Conservation (phyloP, 1,139 yeast species). For the Pichia cactophila region DNA sequence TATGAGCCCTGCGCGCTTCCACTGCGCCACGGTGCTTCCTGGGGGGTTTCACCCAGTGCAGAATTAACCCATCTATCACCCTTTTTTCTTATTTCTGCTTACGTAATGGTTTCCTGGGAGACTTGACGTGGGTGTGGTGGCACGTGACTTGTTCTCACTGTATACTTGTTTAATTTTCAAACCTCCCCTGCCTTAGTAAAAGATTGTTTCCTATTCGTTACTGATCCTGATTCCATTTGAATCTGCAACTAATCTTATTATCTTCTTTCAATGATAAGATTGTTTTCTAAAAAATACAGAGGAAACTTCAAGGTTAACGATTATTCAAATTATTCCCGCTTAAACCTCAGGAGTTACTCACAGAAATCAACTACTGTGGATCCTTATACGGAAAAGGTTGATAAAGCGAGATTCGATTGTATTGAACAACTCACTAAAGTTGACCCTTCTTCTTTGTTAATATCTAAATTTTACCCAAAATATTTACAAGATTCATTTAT, state of each 20-base stretch:
- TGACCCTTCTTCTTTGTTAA: constrained; percentile 60
- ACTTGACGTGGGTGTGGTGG: too few species aligned
- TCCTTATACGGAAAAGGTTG: constrained; percentile 19
- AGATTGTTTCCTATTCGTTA: background rate
- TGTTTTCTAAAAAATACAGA: background rate
- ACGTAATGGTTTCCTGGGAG: too few species aligned
- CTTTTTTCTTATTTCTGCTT: too few species aligned
- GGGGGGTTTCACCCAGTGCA: background rate
- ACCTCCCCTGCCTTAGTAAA: too few species aligned
- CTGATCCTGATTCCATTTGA: too few species aligned
- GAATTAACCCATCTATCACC: too few species aligned
- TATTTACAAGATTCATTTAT: constrained; percentile 57
- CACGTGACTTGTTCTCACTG: too few species aligned
- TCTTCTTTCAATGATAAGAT: background rate
- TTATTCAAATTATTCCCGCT: too few species aligned
- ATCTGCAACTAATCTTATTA: too few species aligned
- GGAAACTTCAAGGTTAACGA: background rate
- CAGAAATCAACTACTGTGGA: background rate
- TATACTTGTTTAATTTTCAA: too few species aligned
- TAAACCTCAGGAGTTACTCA: background rate
- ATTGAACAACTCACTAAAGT: constrained; percentile 32
- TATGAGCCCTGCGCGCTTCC: constrained; percentile 41
- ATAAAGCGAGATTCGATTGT: constrained; percentile 40
- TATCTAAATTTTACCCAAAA: constrained; percentile 64
- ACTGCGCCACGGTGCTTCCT: constrained; percentile 24